Base-by-base conservation (phyloP, 441 rosid species). In the Brassica hybrid region DNA sequence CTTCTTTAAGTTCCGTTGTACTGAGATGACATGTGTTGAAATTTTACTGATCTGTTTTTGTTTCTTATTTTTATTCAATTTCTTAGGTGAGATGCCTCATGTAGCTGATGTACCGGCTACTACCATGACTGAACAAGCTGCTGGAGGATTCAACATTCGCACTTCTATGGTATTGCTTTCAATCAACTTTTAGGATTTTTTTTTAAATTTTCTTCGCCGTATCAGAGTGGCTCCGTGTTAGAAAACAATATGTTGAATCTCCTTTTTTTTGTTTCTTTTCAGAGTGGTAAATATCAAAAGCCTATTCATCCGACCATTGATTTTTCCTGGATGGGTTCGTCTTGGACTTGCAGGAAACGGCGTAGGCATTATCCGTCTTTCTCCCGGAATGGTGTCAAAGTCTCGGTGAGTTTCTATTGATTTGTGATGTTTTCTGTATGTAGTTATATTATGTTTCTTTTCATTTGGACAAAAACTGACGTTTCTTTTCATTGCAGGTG, bases 311-410 rank as follows among this genome's bases (percentile, higher is more conserved):
- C 59, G 70, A 27, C 81, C n/a, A 76, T 70, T 64, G 84, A 77
- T 6, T 73, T 85, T 73, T 75, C 71, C 2, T 91, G 98, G 98
- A 63, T 88, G 79, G 96, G 98, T 43, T 66, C 86, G 63, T 81
- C 90, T 1, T 87, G 88, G 91, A 88, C 79, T n/a, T 88, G 89
- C 69, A 82, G 84, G 75, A 93, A 85, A 78, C 81, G 81, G 76
- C 81, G 88, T 48, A 87, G 75, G 73, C 96, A 93, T 80, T 93
- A 87, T 58, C 80, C 67, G 50, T 86, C 94, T 10, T 93, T 88
- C 77, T 38, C 54, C 57, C 83, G 91, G 68, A 87, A 83, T 61
- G 94, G 92, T 65, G 80, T 91, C 66, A 83, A 58, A 80, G 84
- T 93, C 58, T 86, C 94, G n/a, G 98, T 91, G 83, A 85, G 96